Base-by-base conservation (phyloP, 2,329 filamentous ascomycete species). In the Colletotrichum higginsianum region DNA sequence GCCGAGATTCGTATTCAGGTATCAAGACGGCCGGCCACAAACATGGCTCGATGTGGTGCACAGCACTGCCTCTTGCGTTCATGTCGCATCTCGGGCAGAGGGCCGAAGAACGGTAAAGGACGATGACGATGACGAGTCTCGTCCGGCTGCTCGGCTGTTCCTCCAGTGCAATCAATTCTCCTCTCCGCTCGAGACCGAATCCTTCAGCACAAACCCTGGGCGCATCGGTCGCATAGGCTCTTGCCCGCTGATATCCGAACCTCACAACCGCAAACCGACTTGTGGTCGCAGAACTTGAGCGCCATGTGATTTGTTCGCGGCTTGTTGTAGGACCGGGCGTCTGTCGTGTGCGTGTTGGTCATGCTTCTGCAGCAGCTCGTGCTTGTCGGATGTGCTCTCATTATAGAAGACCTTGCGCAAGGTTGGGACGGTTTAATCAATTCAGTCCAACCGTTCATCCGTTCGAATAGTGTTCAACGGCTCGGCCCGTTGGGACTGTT, bases 231-330 rank as follows among this genome's bases (percentile, higher is more conserved):
- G 66, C 73, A 76, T 60, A 74, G 67, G 30, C 65, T 74, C 35
- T 75, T 71, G 53, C 66, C 72, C 47, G 72, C 71, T 15, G 74
- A 66, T 60, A 75, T 71, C 18, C 69, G 66, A 50, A 66, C 62
- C 42, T 66, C 49, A 61, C 75, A 76, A 15, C 65, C 67, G 61
- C 75, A 75, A 40, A 71, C 68, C 42, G 57, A 53, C 18, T 74
- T 53, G 68, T 76, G 74, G 52, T 75, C 75, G 49, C 75, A 76
- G 23, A 67, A 66, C 56, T 76, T 76, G 46, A 74, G 55, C 58
- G 75, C 66, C 74, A 76, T 75, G 13, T 38, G 40, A 56, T 61
- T 52, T 46, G 61, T 57, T 47, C 57, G 26, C 23, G 67, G 70
- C 52, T 61, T 21, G 61, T 40, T 35, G 40, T 57, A 49, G 52